Base-by-base conservation (phyloP, 345 rosid genomes). In the Brassica nigra region DNA sequence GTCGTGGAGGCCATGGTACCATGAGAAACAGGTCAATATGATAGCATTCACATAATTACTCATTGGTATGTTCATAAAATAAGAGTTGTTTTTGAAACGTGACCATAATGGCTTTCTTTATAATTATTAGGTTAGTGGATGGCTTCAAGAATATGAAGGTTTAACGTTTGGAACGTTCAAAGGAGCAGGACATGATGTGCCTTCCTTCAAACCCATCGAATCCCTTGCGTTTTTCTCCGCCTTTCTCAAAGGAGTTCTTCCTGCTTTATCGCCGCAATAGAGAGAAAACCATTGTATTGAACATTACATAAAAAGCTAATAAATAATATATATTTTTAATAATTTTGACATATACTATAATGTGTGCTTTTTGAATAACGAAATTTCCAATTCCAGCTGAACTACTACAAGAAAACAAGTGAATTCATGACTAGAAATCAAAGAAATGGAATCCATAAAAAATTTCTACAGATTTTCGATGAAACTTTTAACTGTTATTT, bases 151-250 rank as follows among this genome's bases (percentile, higher is more conserved):
- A 83, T 94, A 94, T 74, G 80, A 85, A 55, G 98, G 98, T 15
- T 90, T 94, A 1, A 88, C 91, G 3, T 94, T 85, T 74, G 91
- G 89, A 61, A 94, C 98, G 4, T 83, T 94, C 70, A 87, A 92
- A 85, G 98, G 98, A 73, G 98, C 98, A 15, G 98, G 98, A 12
- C 98, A 94, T 75, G 97, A 93, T 4, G 97, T 94, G 58, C 98
- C 97, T 5, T n/a, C 86, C 28, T 90, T 92, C 86, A 90, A 92
- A 71, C 98, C 96, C 1, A 82, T 91, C 8, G 85, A 86, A 8
- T 90, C 98, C 0, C 93, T 92, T 0, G 88, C 88, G 4, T 78
- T 92, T 54, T 92, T 92, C 88, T 82, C 93, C 0, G 85, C 94
- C 54, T 94, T 89, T 71, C 91, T 94, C 42, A 80, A 27, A 0